Evolutionary conservation across 441 rosid genomes (phyloP).

Genomic region (Corymbia calophylla): DNA sequence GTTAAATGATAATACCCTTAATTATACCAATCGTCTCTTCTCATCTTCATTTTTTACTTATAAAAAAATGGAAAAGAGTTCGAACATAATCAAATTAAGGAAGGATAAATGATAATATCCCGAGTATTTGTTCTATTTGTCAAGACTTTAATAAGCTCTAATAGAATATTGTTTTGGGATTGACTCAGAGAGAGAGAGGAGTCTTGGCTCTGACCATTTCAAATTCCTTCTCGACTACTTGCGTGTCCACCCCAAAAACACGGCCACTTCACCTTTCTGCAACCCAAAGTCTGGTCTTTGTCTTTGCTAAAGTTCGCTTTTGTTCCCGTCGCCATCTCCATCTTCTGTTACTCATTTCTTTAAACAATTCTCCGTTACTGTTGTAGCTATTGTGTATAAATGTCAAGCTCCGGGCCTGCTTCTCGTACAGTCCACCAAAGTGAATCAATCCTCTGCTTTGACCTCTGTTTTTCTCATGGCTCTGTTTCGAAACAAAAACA

Average conservation of each 20-base stretch:
- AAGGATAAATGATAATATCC: background rate
- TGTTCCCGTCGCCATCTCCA: background rate
- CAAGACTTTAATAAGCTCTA: background rate
- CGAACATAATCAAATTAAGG: background rate
- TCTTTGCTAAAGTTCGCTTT: background rate
- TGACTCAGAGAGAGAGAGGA: background rate
- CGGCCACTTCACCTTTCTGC: background rate
- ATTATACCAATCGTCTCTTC: background rate
- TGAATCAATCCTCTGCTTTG: background rate
- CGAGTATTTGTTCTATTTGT: background rate
- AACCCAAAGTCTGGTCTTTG: background rate
- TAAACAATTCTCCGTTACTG: background rate
- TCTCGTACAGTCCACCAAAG: background rate
- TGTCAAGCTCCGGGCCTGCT: background rate
- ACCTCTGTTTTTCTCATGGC: background rate
- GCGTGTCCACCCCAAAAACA: background rate
- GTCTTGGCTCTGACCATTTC: too few species aligned
- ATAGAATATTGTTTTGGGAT: background rate
- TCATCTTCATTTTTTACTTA: too few species aligned
- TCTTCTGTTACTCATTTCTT: background rate
- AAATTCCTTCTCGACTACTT: too few species aligned
- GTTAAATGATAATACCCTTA: background rate
- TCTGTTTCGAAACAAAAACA: background rate
- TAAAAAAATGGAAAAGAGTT: too few species aligned
- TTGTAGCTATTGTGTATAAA: background rate